Conservation (phyloP, 108 stramenopile species). For the Bacterosira constricta region DNA sequence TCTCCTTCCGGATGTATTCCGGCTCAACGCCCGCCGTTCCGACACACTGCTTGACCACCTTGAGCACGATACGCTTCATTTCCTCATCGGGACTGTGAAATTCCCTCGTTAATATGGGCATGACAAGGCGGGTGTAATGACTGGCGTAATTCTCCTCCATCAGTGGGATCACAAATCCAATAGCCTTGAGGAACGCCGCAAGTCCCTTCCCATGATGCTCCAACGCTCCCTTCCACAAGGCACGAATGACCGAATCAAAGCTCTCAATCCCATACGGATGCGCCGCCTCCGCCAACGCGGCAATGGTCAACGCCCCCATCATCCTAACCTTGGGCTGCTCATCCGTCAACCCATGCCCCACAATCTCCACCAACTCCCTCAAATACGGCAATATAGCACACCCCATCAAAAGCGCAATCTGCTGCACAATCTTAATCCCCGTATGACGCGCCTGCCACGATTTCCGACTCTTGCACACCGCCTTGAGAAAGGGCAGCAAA, state of each 20-base stretch:
- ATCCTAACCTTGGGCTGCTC: conserved; percentile 97
- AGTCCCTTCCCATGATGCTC: conserved; percentile 98
- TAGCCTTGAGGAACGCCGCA: conserved; percentile 98
- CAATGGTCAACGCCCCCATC: conserved; percentile 96
- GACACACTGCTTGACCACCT: conserved; percentile 99
- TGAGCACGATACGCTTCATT: conserved; percentile 98
- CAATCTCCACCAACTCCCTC: conserved; percentile 94
- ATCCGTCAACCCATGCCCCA: conserved; percentile 95
- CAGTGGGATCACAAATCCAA: conserved; percentile 98
- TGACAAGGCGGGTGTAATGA: conserved; percentile 97
- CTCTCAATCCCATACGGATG: conserved; percentile 99
- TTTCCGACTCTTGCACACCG: conserved; percentile 96
- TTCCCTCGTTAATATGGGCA: conserved; percentile 97
- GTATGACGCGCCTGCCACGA: conserved; percentile 99
- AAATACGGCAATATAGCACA: conserved; percentile 97
- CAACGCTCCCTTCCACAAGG: conserved; percentile 98
- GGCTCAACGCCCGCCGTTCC: conserved; percentile 97
- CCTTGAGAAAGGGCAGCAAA: conserved; percentile 98
- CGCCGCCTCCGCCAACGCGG: conserved; percentile 96
- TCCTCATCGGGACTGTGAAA: conserved; percentile 96
- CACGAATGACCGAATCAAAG: conserved; percentile 97
- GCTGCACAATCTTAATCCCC: conserved; percentile 99
- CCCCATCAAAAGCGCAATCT: conserved; percentile 98
- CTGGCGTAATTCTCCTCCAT: conserved; percentile 99
- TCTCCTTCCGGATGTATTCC: conserved; percentile 95